Base-by-base conservation (phyloP, 495 filamentous ascomycete genomes). In the Corynascus novoguineensis region DNA sequence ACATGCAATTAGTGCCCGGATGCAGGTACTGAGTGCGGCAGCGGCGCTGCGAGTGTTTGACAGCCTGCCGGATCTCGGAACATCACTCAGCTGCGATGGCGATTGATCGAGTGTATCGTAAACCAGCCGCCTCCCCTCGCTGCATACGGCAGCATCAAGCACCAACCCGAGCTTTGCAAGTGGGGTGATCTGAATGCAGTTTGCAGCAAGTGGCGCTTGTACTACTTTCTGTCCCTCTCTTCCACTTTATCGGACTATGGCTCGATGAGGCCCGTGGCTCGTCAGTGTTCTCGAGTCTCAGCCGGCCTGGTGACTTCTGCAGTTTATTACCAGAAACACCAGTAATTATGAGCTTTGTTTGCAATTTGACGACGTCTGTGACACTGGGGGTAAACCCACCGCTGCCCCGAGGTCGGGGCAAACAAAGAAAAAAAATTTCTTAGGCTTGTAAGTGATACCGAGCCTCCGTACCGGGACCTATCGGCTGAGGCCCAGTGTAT, bases 1-100 rank as follows among this genome's bases (percentile, higher is more conserved):
- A 15, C 51, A 45, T 45, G 24, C 51, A 38, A 24, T 54, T 29
- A 32, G 51, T 54, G 51, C 28, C 40, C 40, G 29, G 40, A 54
- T 54, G 51, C 51, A 54, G 51, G 51, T 54, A 54, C 51, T 28
- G 40, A 35, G 34, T 29, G 50, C 50, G 31, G 48, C 19, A 25
- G 35, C 35, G 50, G 35, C 50, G 50, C 7, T 41, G 50, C 27
- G 56, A 44, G 37, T 24, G 49, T 46, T 31, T 49, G 48, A 42
- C 22, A 46, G 19, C 29, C 22, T 42, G 56, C 48, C 51, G 51
- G 28, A 54, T 54, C 51, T 32, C 40, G 28, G 40, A 15, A 19
- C 14, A 3, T 27, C 17, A 34, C 24, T 22, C 9, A 8, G 4
- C 25, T 17, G 22, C n/a, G 22, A 17, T 7, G 22, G 49, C 7